Base-by-base conservation (phyloP, 768 basidiomycete species). In the Russula emetica region DNA sequence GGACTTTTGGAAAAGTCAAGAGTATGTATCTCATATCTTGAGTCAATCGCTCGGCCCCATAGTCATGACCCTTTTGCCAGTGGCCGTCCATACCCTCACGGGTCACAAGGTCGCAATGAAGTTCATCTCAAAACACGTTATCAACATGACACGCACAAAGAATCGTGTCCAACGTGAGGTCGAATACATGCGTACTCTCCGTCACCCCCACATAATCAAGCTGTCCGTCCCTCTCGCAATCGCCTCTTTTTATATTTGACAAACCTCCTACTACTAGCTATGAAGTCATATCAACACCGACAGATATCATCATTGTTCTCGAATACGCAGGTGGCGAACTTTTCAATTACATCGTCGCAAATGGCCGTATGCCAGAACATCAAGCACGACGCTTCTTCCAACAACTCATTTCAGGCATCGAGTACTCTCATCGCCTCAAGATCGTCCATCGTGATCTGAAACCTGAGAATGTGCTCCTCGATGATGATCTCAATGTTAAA, bases 1-100 rank as follows among this genome's bases (percentile, higher is more conserved):
- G 97, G 3, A 96, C 93, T 13, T 99, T 98, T 78, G 97, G 96
- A 60, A 98, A 97, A 77, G 97, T 99, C 74, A 98, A 98, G 82
- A 92, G 96, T 97, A 75, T 75, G 93, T 85, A 28, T 40, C 42
- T 50, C 36, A 2, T 30, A 26, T 62, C 55, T 28, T 24, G 20
- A 14, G 40, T 34, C 52, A 30, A 44, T 54, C 49, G 26, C 54
- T 28, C 6, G n/a, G 51, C 34, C 55, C 55, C 52, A 42, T 44
- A 13, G 16, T 49, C 54, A 64, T 55, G 38, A 20, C 44, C 69
- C 68, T 67, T 68, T 64, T 47, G 28, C 28, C 67, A 98, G 95
- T 95, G 84, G 96, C 94, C 47, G 85, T 84, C 13, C 96, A 99
- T 76, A 90, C 89, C 60, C 83, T 98, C 70, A 98, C 97, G 1